Evolutionary conservation across 192 early-diverging fungal species (phyloP).

Genomic region (Linnemannia schmuckeri): DNA sequence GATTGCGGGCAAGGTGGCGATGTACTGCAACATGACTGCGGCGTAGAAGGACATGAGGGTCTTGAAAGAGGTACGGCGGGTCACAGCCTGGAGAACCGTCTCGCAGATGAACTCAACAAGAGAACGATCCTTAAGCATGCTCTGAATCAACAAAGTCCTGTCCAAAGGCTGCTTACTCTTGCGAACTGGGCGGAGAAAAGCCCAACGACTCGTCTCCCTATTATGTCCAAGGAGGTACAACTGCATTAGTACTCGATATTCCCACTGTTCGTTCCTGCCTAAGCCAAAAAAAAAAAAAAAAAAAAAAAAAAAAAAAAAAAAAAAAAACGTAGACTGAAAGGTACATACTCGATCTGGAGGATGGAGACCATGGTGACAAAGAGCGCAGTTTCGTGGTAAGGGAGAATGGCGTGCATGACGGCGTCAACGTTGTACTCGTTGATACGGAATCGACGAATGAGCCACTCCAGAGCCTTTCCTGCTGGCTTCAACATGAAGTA

Average conservation of each 20-base stretch:
- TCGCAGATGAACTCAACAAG: constrained; percentile 86
- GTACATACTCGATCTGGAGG: constrained; percentile 72
- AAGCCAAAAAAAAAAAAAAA: no score
- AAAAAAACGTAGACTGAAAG: not conserved
- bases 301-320: no score
- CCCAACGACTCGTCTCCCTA: constrained; percentile 67
- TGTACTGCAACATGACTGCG: constrained; percentile 70
- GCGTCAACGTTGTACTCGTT: constrained; percentile 89
- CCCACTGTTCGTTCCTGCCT: not conserved
- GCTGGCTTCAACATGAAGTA: constrained; percentile 88
- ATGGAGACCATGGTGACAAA: constrained; percentile 88
- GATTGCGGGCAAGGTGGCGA: constrained; percentile 59
- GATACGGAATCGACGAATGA: constrained; percentile 88
- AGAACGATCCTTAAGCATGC: constrained; percentile 74
- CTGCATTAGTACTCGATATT: not conserved
- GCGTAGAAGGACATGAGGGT: constrained; percentile 78
- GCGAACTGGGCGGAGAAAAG: constrained; percentile 69
- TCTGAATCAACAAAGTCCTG: constrained; percentile 77
- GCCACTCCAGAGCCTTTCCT: constrained; percentile 93
- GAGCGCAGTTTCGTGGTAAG: constrained; percentile 93
- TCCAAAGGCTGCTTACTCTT: constrained; percentile 72
- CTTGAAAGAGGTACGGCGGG: constrained; percentile 56
- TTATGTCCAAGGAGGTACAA: not conserved
- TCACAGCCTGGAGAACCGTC: constrained; percentile 62
- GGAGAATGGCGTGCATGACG: constrained; percentile 83